Conservation (phyloP, 305 asterid genomes). For the Ilex paraguariensis region DNA sequence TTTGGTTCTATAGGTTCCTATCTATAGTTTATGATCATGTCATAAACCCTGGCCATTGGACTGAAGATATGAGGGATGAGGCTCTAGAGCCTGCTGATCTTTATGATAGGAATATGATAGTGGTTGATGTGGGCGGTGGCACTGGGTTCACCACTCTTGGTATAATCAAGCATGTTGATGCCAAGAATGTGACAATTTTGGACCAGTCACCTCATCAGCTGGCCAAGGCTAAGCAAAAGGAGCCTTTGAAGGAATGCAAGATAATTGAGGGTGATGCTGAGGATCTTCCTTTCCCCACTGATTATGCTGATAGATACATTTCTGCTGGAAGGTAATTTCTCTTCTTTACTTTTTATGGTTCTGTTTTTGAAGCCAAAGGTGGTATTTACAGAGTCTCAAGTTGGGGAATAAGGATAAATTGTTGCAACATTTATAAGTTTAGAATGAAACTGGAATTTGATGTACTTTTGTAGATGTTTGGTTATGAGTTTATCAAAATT, state of each 20-base stretch:
- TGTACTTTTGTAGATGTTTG: too few relatives aligned
- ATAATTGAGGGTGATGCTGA: conserved; percentile 5
- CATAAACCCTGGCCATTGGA: conserved; percentile 7
- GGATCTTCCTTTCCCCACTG: conserved; percentile 5
- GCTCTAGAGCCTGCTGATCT: conserved; percentile 4
- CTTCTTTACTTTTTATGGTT: neutral
- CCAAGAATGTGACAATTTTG: conserved; percentile 4
- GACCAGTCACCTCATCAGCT: conserved; percentile 10
- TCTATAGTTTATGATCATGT: conserved; percentile 3
- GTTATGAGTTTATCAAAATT: too few relatives aligned
- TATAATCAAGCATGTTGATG: conserved; percentile 1
- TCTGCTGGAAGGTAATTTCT: conserved; percentile 7
- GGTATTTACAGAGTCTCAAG: neutral
- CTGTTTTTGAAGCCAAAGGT: neutral
- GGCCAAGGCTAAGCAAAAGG: conserved; percentile 2
- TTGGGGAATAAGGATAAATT: neutral
- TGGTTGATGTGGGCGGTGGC: conserved; percentile 8
- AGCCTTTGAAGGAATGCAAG: conserved; percentile 2
- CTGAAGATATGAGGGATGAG: conserved; percentile 4
- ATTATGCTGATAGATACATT: conserved; percentile 6
- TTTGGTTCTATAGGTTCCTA: conserved; percentile 5
- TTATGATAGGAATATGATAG: neutral
- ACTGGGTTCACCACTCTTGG: conserved; percentile 3
- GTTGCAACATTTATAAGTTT: too few relatives aligned
- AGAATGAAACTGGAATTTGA: too few relatives aligned